phyloP scores from a whole-genome alignment of 768 basidiomycete genomes.

The Pleurotus giganteus region DNA sequence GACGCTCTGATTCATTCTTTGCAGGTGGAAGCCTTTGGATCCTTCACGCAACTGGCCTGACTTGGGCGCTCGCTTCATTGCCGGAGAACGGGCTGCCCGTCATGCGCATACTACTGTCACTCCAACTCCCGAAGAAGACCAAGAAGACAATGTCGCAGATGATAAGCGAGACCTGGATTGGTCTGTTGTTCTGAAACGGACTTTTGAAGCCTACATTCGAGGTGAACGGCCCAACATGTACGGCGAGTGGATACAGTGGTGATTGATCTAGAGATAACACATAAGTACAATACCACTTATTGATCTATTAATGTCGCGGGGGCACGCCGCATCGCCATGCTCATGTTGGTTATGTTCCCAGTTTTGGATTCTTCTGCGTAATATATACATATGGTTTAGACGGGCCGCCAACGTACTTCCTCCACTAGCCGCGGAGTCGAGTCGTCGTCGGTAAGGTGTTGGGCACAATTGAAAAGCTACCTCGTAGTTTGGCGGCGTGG shows the following conservation, averaged over 20 bases:
- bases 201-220: slow-evolving; percentile 88
- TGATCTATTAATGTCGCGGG: slow-evolving; percentile 5
- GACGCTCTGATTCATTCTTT: neutral
- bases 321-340: neutral
- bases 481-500: no score
- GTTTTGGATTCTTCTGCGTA: neutral
- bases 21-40: slow-evolving; percentile 95
- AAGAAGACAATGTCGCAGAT: slow-evolving; percentile 38
- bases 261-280: slow-evolving; percentile 5
- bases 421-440: neutral
- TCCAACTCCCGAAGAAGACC: slow-evolving; percentile 15
- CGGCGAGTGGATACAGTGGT: slow-evolving; percentile 67
- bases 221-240: slow-evolving; percentile 93
- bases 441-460: no score
- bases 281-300: slow-evolving; percentile 3
- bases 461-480: neutral
- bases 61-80: slow-evolving; percentile 73
- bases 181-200: slow-evolving; percentile 88
- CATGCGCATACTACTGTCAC: slow-evolving; percentile 23
- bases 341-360: neutral
- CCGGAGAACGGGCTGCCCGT: slow-evolving; percentile 70
- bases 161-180: slow-evolving; percentile 83
- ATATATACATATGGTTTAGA: neutral
- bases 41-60: slow-evolving; percentile 87
- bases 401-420: neutral